Evolutionary conservation across 2,329 filamentous ascomycete genomes (phyloP).

Genomic region (Endoconidiophora polonica): DNA sequence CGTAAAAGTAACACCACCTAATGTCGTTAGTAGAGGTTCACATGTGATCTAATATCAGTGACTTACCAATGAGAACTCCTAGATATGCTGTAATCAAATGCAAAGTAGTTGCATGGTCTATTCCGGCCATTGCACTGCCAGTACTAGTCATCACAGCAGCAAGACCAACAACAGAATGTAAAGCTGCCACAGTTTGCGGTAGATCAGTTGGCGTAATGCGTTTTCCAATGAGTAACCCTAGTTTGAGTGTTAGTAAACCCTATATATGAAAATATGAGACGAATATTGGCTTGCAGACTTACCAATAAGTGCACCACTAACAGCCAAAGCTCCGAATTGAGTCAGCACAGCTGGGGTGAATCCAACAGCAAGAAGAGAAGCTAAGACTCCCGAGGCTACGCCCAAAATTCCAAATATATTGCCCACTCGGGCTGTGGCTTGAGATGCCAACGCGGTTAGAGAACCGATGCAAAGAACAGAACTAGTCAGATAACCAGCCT

Average conservation of each 20-base stretch:
- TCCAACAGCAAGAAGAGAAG: slow-evolving; percentile 65
- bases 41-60: not conserved
- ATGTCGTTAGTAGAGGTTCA: slow-evolving; percentile 7
- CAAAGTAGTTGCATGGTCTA: slow-evolving; percentile 54
- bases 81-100: slow-evolving; percentile 78
- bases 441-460: slow-evolving; percentile 64
- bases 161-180: slow-evolving; percentile 80
- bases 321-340: slow-evolving; percentile 64
- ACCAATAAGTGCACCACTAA: slow-evolving; percentile 50
- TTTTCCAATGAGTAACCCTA: slow-evolving; percentile 60
- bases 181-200: slow-evolving; percentile 73
- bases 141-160: slow-evolving; percentile 80
- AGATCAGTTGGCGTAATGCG: slow-evolving; percentile 77
- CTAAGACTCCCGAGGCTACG: slow-evolving; percentile 66
- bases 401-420: slow-evolving; percentile 78
- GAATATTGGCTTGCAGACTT: not conserved
- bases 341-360: slow-evolving; percentile 63
- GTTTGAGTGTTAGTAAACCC: slow-evolving; percentile 6
- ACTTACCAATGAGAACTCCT: slow-evolving; percentile 59
- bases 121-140: slow-evolving; percentile 63
- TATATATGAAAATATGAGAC: slow-evolving; percentile 12
- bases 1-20: slow-evolving; percentile 68
- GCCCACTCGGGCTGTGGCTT: slow-evolving; percentile 66
- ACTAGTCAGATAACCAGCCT: slow-evolving; percentile 75
- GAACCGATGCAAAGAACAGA: slow-evolving; percentile 75